Conservation (phyloP, 768 basidiomycete species). For the Cystobasidium ongulense region DNA sequence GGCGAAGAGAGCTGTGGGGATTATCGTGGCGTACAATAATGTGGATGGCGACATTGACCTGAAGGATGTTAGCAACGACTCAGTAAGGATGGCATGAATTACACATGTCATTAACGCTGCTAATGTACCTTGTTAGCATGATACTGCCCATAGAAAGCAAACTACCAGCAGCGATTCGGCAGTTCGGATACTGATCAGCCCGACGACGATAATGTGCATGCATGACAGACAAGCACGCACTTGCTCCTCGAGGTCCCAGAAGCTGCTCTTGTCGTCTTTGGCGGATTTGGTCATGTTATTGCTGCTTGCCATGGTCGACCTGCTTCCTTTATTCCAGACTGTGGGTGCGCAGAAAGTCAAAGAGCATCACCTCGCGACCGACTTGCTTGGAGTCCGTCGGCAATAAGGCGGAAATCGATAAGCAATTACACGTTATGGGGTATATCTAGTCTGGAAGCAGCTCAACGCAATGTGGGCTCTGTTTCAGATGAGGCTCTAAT, state of each 20-base stretch:
- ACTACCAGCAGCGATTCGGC: slow-evolving; percentile 48
- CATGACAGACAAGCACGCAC: neutral
- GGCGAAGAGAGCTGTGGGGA: too few species aligned
- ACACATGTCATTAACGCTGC: neutral
- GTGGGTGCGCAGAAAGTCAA: neutral
- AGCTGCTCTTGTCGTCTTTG: slow-evolving; percentile 5
- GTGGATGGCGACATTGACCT: slow-evolving; percentile 72
- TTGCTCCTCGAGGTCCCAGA: slow-evolving; percentile 30
- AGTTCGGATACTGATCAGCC: slow-evolving; percentile 5
- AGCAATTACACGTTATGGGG: too few species aligned
- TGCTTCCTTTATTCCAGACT: neutral
- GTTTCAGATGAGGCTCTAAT: too few species aligned
- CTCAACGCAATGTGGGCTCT: too few species aligned
- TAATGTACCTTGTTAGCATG: slow-evolving; percentile 60
- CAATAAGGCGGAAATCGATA: too few species aligned
- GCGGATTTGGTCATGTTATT: neutral
- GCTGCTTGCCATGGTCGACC: neutral
- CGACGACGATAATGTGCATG: neutral
- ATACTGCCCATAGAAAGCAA: slow-evolving; percentile 88
- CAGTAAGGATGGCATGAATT: neutral
- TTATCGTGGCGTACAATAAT: slow-evolving; percentile 47
- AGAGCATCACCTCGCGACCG: too few species aligned
- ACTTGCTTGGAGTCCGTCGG: too few species aligned
- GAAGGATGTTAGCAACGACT: neutral
- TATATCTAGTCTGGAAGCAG: too few species aligned